A percentile compares a stretch with the other conserved stretches of the same genome.
Conservation (phyloP, 75 land plant genomes). For the Cupressus sempervirens region DNA sequence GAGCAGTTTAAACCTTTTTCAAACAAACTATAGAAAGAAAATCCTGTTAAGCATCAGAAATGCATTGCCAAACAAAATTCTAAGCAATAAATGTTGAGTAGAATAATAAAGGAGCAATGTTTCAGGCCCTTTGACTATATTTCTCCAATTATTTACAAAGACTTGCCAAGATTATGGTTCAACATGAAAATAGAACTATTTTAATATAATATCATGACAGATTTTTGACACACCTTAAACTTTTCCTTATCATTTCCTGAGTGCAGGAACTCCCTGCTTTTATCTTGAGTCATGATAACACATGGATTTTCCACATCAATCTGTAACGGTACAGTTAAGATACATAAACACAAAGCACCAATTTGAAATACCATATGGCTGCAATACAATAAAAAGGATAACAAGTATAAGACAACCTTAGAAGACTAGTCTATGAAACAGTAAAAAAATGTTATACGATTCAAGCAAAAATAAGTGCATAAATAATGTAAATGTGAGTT, state of each 20-base stretch:
- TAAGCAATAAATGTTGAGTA: background rate
- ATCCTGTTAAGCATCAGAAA: background rate
- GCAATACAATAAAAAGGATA: background rate
- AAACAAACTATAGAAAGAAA: background rate
- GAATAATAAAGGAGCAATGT: background rate
- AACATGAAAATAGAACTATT: background rate
- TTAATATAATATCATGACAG: background rate
- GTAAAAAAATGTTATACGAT: background rate
- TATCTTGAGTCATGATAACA: constrained; percentile 98
- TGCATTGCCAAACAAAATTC: background rate
- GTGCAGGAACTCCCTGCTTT: constrained; percentile 95
- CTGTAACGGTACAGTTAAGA: constrained; percentile 29
- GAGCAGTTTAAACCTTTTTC: background rate
- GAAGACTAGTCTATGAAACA: background rate
- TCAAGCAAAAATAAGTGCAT: background rate
- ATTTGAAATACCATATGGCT: background rate
- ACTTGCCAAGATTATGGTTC: background rate
- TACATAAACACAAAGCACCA: background rate
- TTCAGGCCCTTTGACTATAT: background rate
- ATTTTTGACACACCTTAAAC: constrained; percentile 52
- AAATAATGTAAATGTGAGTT: background rate
- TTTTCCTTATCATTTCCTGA: constrained; percentile 92
- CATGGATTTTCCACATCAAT: constrained; percentile 99
- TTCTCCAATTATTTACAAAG: background rate
- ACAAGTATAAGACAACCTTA: background rate